Evolutionary conservation across 1,284 basidiomycete species (phyloP).

Genomic region (Trichosporon inkin): DNA sequence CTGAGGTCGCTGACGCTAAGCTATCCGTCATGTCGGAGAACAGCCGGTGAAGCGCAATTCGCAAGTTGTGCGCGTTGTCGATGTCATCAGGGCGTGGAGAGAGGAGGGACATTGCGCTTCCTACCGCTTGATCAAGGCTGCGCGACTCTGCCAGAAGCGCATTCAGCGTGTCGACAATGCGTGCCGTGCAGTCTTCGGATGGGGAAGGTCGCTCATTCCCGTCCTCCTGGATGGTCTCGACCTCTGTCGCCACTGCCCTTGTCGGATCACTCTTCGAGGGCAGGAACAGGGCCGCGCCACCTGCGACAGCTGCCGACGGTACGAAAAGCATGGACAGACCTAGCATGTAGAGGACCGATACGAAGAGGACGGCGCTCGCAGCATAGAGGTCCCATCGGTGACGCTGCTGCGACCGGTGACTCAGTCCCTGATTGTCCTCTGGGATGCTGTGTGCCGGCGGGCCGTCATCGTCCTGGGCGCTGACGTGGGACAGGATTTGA

Average conservation of each 20-base stretch:
- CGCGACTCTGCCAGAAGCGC: slow-evolving; percentile 27
- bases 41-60: slow-evolving; percentile 35
- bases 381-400: slow-evolving; percentile 5
- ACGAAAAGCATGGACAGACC: slow-evolving; percentile 10
- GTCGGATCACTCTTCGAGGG: slow-evolving; percentile 9
- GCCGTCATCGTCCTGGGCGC: not conserved
- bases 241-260: not conserved
- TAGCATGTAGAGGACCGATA: slow-evolving; percentile 3
- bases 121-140: slow-evolving; percentile 26
- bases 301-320: slow-evolving; percentile 11
- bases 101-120: slow-evolving; percentile 27
- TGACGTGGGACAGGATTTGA: slow-evolving; percentile 7
- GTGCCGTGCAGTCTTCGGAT: not conserved
- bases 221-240: not conserved
- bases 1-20: slow-evolving; percentile 37
- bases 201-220: not conserved
- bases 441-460: not conserved
- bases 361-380: not conserved
- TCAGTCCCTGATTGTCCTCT: not conserved
- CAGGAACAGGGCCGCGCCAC: slow-evolving; percentile 10
- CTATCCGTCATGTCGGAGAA: slow-evolving; percentile 42
- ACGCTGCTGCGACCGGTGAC: not conserved
- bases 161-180: slow-evolving; percentile 14
- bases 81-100: slow-evolving; percentile 25
- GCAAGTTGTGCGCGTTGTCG: slow-evolving; percentile 29